phyloP scores from a whole-genome alignment of 2,329 filamentous ascomycete genomes.

The Emergomyces africanus region DNA sequence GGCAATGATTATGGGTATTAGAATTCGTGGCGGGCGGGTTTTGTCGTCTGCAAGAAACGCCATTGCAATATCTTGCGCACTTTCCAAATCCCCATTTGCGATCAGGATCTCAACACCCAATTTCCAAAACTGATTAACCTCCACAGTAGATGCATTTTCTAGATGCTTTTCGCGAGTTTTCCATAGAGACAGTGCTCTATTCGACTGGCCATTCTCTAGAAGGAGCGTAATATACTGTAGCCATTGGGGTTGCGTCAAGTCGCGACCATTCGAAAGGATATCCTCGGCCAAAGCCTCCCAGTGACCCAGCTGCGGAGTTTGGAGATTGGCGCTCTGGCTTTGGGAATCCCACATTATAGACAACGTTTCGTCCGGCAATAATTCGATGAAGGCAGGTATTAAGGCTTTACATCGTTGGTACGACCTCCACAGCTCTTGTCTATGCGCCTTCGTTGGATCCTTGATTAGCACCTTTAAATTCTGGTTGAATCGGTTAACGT shows the following conservation, averaged over 20 bases:
- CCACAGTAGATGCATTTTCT: conserved; percentile 28
- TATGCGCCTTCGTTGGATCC: conserved; percentile 18
- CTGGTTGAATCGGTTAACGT: conserved; percentile 29
- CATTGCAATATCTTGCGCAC: conserved; percentile 38
- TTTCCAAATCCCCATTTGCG: conserved; percentile 32
- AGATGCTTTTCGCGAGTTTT: conserved; percentile 44
- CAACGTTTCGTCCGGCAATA: conserved; percentile 50
- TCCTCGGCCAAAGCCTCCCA: conserved; percentile 52
- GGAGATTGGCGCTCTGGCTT: conserved; percentile 29
- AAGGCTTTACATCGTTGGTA: conserved; percentile 38
- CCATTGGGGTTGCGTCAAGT: conserved; percentile 45
- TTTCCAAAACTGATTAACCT: conserved; percentile 32
- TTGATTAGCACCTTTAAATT: conserved; percentile 21
- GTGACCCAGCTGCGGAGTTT: conserved; percentile 44
- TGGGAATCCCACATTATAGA: conserved; percentile 53
- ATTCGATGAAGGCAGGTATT: conserved; percentile 36
- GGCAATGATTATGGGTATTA: conserved; percentile 56
- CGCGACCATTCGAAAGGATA: conserved; percentile 46
- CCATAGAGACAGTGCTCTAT: conserved; percentile 52
- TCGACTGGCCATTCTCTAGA: conserved; percentile 48
- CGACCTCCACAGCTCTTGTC: conserved; percentile 35
- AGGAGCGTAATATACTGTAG: conserved; percentile 57
- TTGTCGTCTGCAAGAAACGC: conserved; percentile 26
- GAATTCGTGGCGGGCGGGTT: conserved; percentile 23
- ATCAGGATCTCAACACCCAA: conserved; percentile 41